Evolutionary conservation across 805 yeast genomes (phyloP).

Genomic region (Lipomyces yamadae): DNA sequence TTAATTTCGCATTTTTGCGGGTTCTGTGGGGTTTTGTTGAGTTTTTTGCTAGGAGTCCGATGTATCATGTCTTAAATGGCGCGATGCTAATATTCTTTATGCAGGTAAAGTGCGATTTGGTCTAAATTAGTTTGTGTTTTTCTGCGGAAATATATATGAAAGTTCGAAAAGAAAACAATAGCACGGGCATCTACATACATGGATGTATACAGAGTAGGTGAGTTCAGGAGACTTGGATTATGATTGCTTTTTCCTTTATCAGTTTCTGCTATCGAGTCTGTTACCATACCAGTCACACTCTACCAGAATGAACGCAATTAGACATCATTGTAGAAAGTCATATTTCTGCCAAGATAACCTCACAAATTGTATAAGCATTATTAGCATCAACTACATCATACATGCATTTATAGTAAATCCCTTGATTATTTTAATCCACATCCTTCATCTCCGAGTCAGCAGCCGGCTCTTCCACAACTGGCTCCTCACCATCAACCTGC

Average conservation of each 20-base stretch:
- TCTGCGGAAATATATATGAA: too few relatives aligned
- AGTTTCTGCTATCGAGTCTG: background rate
- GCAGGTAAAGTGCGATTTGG: too few relatives aligned
- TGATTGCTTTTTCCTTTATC: background rate
- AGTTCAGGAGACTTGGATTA: background rate
- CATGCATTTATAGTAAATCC: background rate
- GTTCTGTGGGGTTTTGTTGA: too few relatives aligned
- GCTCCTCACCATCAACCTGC: constrained; percentile 14
- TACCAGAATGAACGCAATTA: background rate
- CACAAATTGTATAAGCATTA: background rate
- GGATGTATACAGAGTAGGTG: background rate
- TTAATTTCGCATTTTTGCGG: too few relatives aligned
- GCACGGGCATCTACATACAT: too few relatives aligned
- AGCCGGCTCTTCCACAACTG: constrained; percentile 14
- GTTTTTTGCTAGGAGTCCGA: too few relatives aligned
- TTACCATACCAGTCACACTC: background rate
- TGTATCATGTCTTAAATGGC: too few relatives aligned
- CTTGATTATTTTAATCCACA: constrained; percentile 19
- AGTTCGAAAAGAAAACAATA: too few relatives aligned
- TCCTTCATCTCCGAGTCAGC: constrained; percentile 32
- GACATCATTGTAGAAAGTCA: background rate
- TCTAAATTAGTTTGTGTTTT: too few relatives aligned
- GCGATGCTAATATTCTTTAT: too few relatives aligned
- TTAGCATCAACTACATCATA: background rate
- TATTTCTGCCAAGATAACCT: background rate